Conservation (phyloP, 106 monocot species). For the Dendrobium huoshanense region DNA sequence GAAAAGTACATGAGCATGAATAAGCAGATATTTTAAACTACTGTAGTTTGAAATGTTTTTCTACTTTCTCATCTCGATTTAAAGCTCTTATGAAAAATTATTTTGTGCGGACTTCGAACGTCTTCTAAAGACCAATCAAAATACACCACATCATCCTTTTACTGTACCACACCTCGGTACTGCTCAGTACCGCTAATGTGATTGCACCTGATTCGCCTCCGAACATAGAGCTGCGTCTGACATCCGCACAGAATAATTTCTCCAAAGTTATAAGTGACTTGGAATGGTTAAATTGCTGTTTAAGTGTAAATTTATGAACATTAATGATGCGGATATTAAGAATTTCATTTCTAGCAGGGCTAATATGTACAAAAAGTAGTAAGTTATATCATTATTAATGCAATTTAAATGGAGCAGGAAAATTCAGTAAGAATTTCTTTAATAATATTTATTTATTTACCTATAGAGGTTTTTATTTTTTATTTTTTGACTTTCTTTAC, state of each 20-base stretch:
- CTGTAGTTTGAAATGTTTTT: background rate
- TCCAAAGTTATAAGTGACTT: background rate
- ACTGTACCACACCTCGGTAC: too few relatives aligned
- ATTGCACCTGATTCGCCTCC: too few relatives aligned
- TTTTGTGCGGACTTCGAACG: too few relatives aligned
- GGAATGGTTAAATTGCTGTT: background rate
- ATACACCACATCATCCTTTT: too few relatives aligned
- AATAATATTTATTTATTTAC: background rate
- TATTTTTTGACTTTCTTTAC: too few relatives aligned
- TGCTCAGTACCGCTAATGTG: too few relatives aligned
- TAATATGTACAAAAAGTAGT: background rate
- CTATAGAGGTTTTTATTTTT: too few relatives aligned
- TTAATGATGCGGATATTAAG: background rate
- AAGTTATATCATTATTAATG: background rate
- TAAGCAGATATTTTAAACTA: background rate
- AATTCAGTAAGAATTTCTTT: background rate
- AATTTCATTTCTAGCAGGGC: background rate
- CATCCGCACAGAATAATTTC: too few relatives aligned
- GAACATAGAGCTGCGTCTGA: too few relatives aligned
- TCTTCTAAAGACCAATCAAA: too few relatives aligned
- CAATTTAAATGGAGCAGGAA: background rate
- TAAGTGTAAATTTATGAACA: background rate
- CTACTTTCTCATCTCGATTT: background rate
- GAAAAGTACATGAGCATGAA: background rate
- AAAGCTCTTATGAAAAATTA: background rate